A percentile compares a stretch with the other conserved stretches of the same genome.
phyloP scores from a whole-genome alignment of 441 rosid species.

The Gossypium trilobum region DNA sequence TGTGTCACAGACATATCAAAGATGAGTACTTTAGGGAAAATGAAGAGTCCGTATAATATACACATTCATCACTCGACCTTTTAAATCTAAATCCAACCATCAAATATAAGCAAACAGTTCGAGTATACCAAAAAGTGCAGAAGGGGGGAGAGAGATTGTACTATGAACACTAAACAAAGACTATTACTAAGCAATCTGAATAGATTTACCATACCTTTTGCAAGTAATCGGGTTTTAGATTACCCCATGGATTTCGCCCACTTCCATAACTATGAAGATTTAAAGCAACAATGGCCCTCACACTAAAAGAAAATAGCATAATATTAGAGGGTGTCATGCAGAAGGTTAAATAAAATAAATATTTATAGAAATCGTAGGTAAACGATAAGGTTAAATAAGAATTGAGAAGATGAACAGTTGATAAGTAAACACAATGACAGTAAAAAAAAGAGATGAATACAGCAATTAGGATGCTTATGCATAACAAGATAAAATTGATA shows the following conservation, averaged over 20 bases:
- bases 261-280: slow-evolving; percentile 87
- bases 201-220: slow-evolving; percentile 48
- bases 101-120: too few relatives aligned
- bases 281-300: slow-evolving; percentile 44
- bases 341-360: slow-evolving; percentile 1
- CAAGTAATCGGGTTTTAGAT: slow-evolving; percentile 62
- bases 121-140: too few relatives aligned
- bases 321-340: not conserved
- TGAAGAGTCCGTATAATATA: too few relatives aligned
- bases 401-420: not conserved
- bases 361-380: not conserved
- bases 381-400: not conserved
- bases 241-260: slow-evolving; percentile 96
- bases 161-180: not conserved
- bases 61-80: too few relatives aligned
- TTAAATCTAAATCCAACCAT: too few relatives aligned
- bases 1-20: too few relatives aligned
- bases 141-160: not conserved
- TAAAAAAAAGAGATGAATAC: not conserved
- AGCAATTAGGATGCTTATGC: not conserved
- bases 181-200: not conserved
- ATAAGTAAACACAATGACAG: not conserved
- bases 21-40: too few relatives aligned
- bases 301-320: slow-evolving; percentile 33
- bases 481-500: not conserved